Base-by-base conservation (phyloP, 805 yeast genomes). In the Kurtzmaniella fragi region DNA sequence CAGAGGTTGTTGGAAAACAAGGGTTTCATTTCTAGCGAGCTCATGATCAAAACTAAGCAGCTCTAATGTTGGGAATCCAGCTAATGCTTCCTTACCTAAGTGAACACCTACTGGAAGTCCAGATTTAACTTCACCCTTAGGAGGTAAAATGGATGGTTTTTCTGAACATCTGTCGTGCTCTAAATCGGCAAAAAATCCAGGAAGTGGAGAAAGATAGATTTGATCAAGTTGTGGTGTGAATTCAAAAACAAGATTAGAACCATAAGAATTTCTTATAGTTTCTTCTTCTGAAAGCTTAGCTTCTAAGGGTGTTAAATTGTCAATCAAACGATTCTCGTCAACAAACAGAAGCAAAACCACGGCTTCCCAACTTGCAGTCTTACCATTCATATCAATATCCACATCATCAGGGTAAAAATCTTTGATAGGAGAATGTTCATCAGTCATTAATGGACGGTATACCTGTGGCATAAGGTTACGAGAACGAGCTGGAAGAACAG, bases 281-380 rank as follows among this genome's bases (percentile, higher is more conserved):
- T 93, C 99, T 37, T 78, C 91, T 0, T 83, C 75, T 1, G 80
- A 67, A 41, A 93, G 65, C 43, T 71, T 73, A 1, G 64, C 53
- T 41, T 86, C 84, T 31, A 72, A 61, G 2, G 95, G 86, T 35
- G 63, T 68, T 75, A 93, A 76, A 1, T 91, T 91, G 3, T 71
- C 79, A 26, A 83, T 64, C 41, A 93, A 71, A 43, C 93, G 73
- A 25, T 75, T 62, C 53, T 84, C 88, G 48, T 93, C 97, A 34
- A 93, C 97, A 70, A 93, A 93, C 4, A 95, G 82, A 42, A 93
- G 75, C 52, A 87, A 75, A 5, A 93, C 96, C 40, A 93, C 96
- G 9, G 97, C 97, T 65, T 93, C 98, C 99, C 99, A 93, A 36
- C 88, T 83, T 2, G 93, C 95, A 40, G 89, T 86, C 59, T 93